phyloP scores from a whole-genome alignment of 176 grass and related monocot genomes.

The Aegilops bicornis region DNA sequence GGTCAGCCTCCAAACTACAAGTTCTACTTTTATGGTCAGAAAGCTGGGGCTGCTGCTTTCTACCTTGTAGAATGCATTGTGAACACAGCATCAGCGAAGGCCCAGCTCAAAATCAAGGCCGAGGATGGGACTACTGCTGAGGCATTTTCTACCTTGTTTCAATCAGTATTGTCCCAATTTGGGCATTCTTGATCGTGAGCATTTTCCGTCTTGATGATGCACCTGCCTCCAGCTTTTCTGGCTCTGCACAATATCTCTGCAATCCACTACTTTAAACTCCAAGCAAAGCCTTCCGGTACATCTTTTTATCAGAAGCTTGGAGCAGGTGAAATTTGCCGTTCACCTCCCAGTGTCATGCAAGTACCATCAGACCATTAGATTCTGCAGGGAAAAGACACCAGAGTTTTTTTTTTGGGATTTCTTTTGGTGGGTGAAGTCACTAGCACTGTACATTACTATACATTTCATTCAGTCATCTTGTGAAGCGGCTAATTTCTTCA shows the following conservation, averaged over 20 bases:
- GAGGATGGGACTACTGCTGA: conserved; percentile 64
- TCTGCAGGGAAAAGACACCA: neutral
- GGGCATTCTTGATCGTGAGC: conserved; percentile 46
- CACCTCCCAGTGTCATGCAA: neutral
- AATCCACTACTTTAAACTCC: neutral
- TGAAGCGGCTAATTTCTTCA: conserved; percentile 6
- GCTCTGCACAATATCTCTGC: neutral
- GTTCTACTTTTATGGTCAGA: conserved; percentile 97
- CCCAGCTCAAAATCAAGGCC: conserved; percentile 93
- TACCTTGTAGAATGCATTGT: conserved; percentile 95
- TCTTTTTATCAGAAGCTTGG: neutral
- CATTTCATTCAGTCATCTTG: conserved; percentile 13
- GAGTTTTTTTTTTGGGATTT: neutral
- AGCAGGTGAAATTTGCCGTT: neutral
- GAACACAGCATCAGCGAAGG: conserved; percentile 83
- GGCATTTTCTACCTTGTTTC: conserved; percentile 69
- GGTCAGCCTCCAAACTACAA: conserved; percentile 97
- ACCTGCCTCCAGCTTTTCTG: neutral
- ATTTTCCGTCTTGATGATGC: neutral
- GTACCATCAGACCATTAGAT: neutral
- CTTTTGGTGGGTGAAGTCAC: neutral
- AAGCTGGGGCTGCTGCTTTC: conserved; percentile 63
- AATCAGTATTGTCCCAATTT: conserved; percentile 80
- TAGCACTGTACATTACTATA: conserved; percentile 25
- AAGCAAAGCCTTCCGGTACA: neutral